Evolutionary conservation across 2,329 filamentous ascomycete genomes (phyloP).

Genomic region (Pseudogymnoascus sp.): DNA sequence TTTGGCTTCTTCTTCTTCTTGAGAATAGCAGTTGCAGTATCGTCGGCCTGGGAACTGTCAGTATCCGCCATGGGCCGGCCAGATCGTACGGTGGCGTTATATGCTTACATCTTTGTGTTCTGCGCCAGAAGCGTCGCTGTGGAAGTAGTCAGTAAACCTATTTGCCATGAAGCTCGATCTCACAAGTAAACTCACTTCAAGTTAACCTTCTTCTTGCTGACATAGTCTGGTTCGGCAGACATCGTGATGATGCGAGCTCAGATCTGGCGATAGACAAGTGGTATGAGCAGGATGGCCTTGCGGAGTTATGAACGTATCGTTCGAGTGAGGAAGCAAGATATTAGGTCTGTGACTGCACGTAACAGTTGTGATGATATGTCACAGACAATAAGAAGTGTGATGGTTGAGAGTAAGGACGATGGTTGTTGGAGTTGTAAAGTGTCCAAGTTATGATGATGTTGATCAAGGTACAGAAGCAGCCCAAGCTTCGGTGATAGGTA

Average conservation of each 20-base stretch:
- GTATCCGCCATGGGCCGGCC: constrained; percentile 23
- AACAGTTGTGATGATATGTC: constrained; percentile 7
- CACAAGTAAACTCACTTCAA: constrained; percentile 54
- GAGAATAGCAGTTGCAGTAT: constrained; percentile 89
- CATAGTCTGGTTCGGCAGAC: constrained; percentile 58
- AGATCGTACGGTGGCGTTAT: constrained; percentile 22
- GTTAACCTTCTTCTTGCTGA: constrained; percentile 74
- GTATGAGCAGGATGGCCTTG: constrained; percentile 8
- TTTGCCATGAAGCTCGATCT: background rate
- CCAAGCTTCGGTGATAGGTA: constrained; percentile 8
- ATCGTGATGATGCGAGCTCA: constrained; percentile 44
- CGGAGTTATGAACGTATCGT: background rate
- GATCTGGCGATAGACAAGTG: constrained; percentile 11
- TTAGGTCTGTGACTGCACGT: constrained; percentile 5
- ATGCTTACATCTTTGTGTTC: constrained; percentile 71
- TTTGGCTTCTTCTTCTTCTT: constrained; percentile 99
- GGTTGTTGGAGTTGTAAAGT: constrained; percentile 5
- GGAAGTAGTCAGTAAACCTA: constrained; percentile 32
- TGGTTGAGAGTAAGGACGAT: background rate
- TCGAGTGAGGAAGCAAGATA: background rate
- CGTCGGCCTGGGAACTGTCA: constrained; percentile 61
- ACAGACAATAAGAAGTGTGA: background rate
- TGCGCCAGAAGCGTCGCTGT: constrained; percentile 79
- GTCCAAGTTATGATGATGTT: constrained; percentile 9
- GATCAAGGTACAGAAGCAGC: constrained; percentile 9